Percentiles rank a stretch among this genome's conserved stretches.
phyloP scores from a whole-genome alignment of 305 asterid genomes.

The Fraxinus baroniana region DNA sequence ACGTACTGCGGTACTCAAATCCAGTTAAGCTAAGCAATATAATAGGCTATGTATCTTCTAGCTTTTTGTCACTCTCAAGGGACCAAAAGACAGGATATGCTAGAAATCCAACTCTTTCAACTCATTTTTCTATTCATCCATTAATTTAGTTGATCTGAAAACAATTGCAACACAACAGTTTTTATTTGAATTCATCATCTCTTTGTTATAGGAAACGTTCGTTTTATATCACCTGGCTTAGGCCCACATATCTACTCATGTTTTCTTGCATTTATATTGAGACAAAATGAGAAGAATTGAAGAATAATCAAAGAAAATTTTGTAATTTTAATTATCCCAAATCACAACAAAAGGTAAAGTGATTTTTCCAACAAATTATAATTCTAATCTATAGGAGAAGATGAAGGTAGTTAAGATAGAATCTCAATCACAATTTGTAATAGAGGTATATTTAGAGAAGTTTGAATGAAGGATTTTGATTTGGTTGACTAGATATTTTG shows the following conservation, averaged over 20 bases:
- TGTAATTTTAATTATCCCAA: neutral
- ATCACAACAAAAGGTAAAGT: too few species aligned
- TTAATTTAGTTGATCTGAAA: conserved; percentile 21
- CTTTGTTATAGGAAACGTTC: conserved; percentile 12
- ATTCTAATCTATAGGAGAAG: neutral
- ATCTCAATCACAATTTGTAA: neutral
- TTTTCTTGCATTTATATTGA: conserved; percentile 40
- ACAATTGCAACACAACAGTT: conserved; percentile 27
- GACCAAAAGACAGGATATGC: conserved; percentile 48
- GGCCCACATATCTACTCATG: conserved; percentile 59
- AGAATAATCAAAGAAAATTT: neutral
- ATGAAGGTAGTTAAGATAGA: neutral
- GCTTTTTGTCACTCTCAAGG: conserved; percentile 30
- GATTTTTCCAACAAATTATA: neutral
- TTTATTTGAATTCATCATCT: conserved; percentile 29
- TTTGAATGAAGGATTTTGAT: neutral
- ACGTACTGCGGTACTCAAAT: conserved; percentile 13
- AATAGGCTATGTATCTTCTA: conserved; percentile 21
- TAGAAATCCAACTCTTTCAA: conserved; percentile 36
- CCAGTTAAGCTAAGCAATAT: conserved; percentile 30
- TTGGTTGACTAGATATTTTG: neutral
- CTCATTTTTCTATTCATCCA: conserved; percentile 28
- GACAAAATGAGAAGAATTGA: neutral
- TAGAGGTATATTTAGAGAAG: neutral
- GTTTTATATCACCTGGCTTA: conserved; percentile 16